Conservation (phyloP, 2,329 filamentous ascomycete genomes). For the Ambrosiella cleistominuta region DNA sequence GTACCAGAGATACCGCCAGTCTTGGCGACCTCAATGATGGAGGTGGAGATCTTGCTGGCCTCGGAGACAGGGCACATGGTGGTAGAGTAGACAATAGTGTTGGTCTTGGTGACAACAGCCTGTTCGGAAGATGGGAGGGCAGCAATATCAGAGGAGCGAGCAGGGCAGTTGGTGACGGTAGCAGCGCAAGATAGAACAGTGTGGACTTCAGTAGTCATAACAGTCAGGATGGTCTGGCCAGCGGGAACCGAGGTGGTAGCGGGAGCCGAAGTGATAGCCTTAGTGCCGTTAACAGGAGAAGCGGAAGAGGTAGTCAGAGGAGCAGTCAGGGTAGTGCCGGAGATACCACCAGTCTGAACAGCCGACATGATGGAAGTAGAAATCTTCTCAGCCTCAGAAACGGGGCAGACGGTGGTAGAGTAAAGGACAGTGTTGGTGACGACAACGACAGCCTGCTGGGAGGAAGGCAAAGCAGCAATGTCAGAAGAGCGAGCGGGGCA, state of each 20-base stretch:
- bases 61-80: constrained; percentile 30
- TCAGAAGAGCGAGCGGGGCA: constrained; percentile 25
- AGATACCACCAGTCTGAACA: constrained; percentile 22
- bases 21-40: constrained; percentile 23
- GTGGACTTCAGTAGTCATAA: constrained; percentile 20
- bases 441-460: constrained; percentile 20
- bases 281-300: constrained; percentile 20
- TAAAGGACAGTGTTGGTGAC: constrained; percentile 25
- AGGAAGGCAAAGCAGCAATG: constrained; percentile 21
- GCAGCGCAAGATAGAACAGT: constrained; percentile 18
- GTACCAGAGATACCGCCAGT: constrained; percentile 23
- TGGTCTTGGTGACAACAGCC: constrained; percentile 14
- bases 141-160: constrained; percentile 18
- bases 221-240: constrained; percentile 24
- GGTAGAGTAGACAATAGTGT: constrained; percentile 22
- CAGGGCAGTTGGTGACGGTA: constrained; percentile 38
- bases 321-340: constrained; percentile 21
- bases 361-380: constrained; percentile 23
- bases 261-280: neutral
- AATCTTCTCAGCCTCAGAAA: constrained; percentile 24
- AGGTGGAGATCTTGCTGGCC: constrained; percentile 24
- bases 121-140: constrained; percentile 21
- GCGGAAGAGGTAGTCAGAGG: constrained; percentile 20
- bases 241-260: constrained; percentile 2
- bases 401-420: constrained; percentile 29